Conservation (phyloP, 257 asterid genomes). For the Ophiorrhiza pumila region DNA sequence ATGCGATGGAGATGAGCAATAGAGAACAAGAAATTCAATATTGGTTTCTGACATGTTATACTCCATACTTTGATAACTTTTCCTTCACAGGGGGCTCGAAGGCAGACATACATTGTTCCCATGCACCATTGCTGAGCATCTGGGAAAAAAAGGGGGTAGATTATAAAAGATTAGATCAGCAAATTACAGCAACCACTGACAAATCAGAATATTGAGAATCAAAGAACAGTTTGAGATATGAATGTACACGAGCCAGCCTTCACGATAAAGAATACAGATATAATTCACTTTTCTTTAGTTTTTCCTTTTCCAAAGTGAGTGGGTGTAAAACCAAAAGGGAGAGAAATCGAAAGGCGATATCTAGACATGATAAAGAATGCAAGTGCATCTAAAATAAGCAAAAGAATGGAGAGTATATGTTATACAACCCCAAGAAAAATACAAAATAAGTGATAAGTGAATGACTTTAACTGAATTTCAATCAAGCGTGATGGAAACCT, state of each 20-base stretch:
- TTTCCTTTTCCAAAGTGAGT: not conserved
- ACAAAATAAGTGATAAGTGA: not conserved
- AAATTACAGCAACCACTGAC: not conserved
- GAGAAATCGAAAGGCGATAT: not conserved
- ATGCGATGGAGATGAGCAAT: conserved; percentile 11
- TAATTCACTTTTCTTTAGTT: not conserved
- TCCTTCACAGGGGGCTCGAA: conserved; percentile 81
- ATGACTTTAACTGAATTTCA: not conserved
- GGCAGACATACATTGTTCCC: conserved; percentile 87
- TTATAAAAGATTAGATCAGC: not conserved
- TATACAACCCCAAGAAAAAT: too few relatives aligned
- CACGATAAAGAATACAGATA: not conserved
- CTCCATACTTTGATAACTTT: conserved; percentile 56
- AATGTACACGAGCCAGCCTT: not conserved
- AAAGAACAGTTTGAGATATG: not conserved
- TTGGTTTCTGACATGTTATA: conserved; percentile 17
- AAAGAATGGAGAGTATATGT: too few relatives aligned
- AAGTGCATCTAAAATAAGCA: not conserved
- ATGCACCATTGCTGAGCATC: conserved; percentile 81
- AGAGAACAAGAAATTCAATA: conserved; percentile 10
- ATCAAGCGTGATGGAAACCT: not conserved
- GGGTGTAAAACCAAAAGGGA: not conserved
- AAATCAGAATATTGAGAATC: not conserved
- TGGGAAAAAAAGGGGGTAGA: conserved; percentile 28
- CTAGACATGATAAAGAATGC: not conserved